Conservation (phyloP, 2,329 filamentous ascomycete genomes). For the Botryotinia convoluta region DNA sequence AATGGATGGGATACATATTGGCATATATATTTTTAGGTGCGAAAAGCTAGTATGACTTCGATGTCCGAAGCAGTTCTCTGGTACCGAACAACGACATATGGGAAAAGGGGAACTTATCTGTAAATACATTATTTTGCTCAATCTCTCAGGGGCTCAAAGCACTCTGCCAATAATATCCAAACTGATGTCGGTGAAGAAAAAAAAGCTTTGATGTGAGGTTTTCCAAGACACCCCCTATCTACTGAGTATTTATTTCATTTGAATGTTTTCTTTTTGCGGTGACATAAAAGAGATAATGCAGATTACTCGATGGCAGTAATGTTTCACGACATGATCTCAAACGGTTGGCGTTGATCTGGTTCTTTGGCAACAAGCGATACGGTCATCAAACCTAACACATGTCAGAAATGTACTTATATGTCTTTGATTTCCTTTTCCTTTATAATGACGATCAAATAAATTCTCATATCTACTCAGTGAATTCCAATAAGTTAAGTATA, state of each 20-base stretch:
- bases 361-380: neutral
- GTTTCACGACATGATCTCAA: constrained; percentile 1
- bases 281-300: constrained; percentile 5
- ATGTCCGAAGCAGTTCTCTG: neutral
- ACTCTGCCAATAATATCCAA: neutral
- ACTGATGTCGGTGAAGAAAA: constrained; percentile 8
- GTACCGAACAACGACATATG: neutral
- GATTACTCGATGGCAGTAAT: neutral
- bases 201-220: constrained; percentile 6
- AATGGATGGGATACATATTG: neutral
- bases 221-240: neutral
- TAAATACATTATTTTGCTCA: constrained; percentile 11
- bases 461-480: neutral
- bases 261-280: neutral
- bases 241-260: neutral
- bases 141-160: neutral
- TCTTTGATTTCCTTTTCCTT: neutral
- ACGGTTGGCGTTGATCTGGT: neutral
- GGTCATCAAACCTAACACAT: neutral
- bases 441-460: neutral
- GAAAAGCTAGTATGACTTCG: neutral
- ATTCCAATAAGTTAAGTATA: neutral
- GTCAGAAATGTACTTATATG: neutral
- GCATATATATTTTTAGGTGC: constrained; percentile 17
- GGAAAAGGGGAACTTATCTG: constrained; percentile 10